phyloP scores from a whole-genome alignment of 2,329 filamentous ascomycete genomes.

The Metarhizium sp. region DNA sequence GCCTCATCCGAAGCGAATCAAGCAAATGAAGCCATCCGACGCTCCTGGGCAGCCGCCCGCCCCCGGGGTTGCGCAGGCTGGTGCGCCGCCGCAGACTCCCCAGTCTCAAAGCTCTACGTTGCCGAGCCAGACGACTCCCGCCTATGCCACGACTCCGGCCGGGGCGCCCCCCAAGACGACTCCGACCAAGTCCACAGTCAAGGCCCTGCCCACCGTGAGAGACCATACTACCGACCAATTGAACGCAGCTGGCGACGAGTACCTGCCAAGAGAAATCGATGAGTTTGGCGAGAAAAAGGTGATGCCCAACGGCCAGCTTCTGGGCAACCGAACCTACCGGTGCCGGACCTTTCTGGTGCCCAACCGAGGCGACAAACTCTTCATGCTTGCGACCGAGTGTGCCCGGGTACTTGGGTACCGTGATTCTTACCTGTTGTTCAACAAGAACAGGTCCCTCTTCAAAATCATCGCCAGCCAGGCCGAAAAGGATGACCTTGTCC shows the following conservation, averaged over 20 bases:
- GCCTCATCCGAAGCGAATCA: constrained; percentile 45
- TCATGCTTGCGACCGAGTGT: constrained; percentile 98
- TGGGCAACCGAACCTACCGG: constrained; percentile 78
- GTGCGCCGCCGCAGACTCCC: constrained; percentile 44
- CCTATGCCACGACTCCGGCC: constrained; percentile 29
- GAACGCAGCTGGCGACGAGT: constrained; percentile 82
- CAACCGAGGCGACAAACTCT: constrained; percentile 83
- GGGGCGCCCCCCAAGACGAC: constrained; percentile 66
- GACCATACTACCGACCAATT: constrained; percentile 97
- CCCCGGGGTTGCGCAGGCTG: constrained; percentile 27
- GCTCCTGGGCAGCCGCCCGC: constrained; percentile 45
- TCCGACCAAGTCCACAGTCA: constrained; percentile 74
- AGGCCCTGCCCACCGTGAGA: constrained; percentile 88
- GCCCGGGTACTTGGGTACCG: constrained; percentile 88
- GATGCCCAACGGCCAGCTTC: constrained; percentile 67
- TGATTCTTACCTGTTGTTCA: constrained; percentile 97
- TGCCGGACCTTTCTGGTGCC: constrained; percentile 92
- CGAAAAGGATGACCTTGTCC: constrained; percentile 93
- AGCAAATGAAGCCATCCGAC: constrained; percentile 55
- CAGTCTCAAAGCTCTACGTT: constrained; percentile 40
- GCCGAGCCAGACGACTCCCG: constrained; percentile 30
- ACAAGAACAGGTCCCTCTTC: constrained; percentile 92
- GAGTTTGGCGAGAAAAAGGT: constrained; percentile 94
- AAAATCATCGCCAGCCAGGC: constrained; percentile 96
- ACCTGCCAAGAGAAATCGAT: constrained; percentile 86